Evolutionary conservation across 2,329 filamentous ascomycete species (phyloP).

Genomic region (Colletotrichum eremochloae): DNA sequence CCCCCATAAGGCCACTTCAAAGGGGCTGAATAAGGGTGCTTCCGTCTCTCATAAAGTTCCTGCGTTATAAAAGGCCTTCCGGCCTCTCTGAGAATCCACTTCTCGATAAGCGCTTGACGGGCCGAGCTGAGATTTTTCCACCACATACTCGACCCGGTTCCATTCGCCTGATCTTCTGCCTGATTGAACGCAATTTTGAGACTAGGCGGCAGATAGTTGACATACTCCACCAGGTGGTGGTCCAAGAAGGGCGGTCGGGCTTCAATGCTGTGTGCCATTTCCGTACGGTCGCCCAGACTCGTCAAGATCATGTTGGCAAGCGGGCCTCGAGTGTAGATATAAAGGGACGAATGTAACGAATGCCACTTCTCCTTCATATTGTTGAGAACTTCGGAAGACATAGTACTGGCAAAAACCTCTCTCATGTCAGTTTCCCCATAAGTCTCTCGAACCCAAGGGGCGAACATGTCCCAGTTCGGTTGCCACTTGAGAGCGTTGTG

Average conservation of each 20-base stretch:
- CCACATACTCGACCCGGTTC: constrained; percentile 35
- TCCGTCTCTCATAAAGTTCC: constrained; percentile 63
- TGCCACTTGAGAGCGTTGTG: constrained; percentile 21
- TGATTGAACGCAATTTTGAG: constrained; percentile 26
- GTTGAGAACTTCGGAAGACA: constrained; percentile 37
- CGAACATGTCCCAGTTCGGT: constrained; percentile 13
- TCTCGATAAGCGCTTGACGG: constrained; percentile 54
- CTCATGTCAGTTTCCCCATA: constrained; percentile 8
- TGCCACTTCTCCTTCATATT: constrained; percentile 49
- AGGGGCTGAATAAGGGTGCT: constrained; percentile 63
- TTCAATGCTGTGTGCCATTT: constrained; percentile 55
- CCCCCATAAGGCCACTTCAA: constrained; percentile 57
- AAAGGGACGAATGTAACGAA: constrained; percentile 47
- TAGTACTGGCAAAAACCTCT: constrained; percentile 10
- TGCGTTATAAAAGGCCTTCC: constrained; percentile 54
- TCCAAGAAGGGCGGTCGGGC: constrained; percentile 53
- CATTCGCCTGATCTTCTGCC: constrained; percentile 7
- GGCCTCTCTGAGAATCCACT: constrained; percentile 64
- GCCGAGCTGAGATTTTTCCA: constrained; percentile 37
- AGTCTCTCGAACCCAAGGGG: constrained; percentile 30
- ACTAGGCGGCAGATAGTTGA: constrained; percentile 39
- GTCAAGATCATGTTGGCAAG: constrained; percentile 49
- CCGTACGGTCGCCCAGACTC: constrained; percentile 51
- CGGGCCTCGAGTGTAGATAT: constrained; percentile 44
- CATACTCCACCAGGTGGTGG: constrained; percentile 49